Conservation (phyloP, 306 rosid genomes). For the Amphicarpaea edgeworthii region DNA sequence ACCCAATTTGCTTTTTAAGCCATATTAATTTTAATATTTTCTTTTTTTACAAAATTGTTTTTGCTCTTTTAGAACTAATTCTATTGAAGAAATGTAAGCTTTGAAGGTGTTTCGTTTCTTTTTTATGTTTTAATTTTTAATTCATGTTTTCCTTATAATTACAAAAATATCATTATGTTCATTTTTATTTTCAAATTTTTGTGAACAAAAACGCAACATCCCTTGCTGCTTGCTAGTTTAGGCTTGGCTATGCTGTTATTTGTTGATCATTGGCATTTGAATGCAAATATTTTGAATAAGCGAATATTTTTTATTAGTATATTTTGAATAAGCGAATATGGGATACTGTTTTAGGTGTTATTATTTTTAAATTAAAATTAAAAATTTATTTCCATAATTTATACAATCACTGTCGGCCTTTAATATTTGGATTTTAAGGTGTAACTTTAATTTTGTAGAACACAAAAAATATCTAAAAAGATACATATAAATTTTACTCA, state of each 20-base stretch:
- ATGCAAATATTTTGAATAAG: not conserved
- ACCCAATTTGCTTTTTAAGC: not conserved
- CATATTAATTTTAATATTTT: not conserved
- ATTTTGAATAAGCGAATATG: not conserved
- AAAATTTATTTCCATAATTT: no score
- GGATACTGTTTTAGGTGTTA: not conserved
- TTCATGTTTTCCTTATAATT: constrained; percentile 3
- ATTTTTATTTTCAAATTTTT: not conserved
- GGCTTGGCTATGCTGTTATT: not conserved
- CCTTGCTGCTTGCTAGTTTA: not conserved
- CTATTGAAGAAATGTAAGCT: not conserved
- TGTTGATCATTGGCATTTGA: not conserved
- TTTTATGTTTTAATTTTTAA: not conserved
- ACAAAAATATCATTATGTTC: not conserved
- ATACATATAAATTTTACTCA: no score
- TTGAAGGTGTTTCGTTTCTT: not conserved
- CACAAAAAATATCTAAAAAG: not conserved
- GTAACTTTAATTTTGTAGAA: not conserved
- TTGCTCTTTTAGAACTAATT: not conserved
- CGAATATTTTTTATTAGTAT: no score
- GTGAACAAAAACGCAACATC: not conserved
- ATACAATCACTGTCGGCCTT: no score
- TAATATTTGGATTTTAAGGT: not conserved
- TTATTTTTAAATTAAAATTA: not conserved
- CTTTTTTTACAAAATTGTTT: constrained; percentile 6